Evolutionary conservation across 2,329 filamentous ascomycete species (phyloP).

Genomic region (Daldinia eschscholtzii): DNA sequence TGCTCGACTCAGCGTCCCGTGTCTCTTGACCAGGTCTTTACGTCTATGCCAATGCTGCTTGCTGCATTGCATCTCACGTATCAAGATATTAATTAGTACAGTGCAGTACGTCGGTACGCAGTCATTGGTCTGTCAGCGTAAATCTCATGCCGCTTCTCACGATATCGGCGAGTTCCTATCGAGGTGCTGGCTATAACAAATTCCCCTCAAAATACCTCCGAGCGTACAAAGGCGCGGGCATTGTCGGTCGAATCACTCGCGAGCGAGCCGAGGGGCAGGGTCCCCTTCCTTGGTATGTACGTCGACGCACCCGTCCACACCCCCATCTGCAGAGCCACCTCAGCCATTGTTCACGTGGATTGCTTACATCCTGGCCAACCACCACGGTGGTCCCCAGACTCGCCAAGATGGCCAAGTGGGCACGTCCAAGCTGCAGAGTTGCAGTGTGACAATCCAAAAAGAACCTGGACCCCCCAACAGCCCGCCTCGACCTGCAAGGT

Average conservation of each 20-base stretch:
- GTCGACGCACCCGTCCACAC: conserved; percentile 27
- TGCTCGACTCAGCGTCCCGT: conserved; percentile 22
- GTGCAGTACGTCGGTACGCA: conserved; percentile 11
- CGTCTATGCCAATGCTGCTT: conserved; percentile 17
- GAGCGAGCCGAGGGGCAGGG: conserved; percentile 27
- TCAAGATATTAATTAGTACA: conserved; percentile 16
- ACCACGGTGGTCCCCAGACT: conserved; percentile 42
- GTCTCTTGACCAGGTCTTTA: conserved; percentile 28
- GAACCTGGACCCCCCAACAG: conserved; percentile 13
- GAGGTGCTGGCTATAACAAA: conserved; percentile 19
- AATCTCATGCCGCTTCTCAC: conserved; percentile 26
- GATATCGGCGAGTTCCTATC: conserved; percentile 36
- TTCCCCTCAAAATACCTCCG: conserved; percentile 21
- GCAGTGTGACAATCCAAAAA: conserved; percentile 43
- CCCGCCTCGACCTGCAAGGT: conserved; percentile 38
- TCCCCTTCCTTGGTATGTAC: conserved; percentile 30
- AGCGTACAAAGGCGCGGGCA: conserved; percentile 29
- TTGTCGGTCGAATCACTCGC: conserved; percentile 38
- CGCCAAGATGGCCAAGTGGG: conserved; percentile 42
- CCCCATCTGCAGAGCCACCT: conserved; percentile 45
- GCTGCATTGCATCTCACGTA: conserved; percentile 15
- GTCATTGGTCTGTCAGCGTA: conserved; percentile 25
- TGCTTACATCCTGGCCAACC: conserved; percentile 33
- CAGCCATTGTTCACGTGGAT: conserved; percentile 46
- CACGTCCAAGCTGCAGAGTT: conserved; percentile 42